These are phyloP conservation scores for Sarocladium oryzae DNA, from an alignment of 2,329 filamentous ascomycete genomes.

Conservation along the genomic window DNA sequence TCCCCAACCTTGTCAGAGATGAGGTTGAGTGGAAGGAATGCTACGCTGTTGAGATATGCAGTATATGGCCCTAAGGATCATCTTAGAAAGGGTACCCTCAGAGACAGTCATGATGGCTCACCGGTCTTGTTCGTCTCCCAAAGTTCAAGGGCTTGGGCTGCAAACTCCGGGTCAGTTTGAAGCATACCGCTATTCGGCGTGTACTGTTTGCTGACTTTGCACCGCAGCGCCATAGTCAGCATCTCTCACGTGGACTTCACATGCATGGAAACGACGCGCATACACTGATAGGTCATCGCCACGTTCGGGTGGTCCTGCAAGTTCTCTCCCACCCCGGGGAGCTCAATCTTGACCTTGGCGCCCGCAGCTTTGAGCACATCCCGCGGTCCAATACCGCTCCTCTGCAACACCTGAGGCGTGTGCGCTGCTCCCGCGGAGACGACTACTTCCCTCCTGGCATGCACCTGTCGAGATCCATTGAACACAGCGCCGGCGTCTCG, in stretches of 20 bases:
- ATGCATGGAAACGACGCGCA: too few species aligned
- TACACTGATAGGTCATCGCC: conserved; percentile 16
- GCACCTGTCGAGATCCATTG: conserved; percentile 7
- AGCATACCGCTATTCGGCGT: conserved; percentile 17
- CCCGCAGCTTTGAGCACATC: conserved; percentile 29
- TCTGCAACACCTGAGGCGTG: conserved; percentile 36
- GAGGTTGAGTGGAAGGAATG: conserved; percentile 16
- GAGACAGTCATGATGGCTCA: background rate
- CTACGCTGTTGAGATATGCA: conserved; percentile 14
- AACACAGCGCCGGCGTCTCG: conserved; percentile 12
- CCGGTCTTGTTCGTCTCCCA: conserved; percentile 13
- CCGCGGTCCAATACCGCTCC: conserved; percentile 33
- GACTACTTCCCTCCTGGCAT: conserved; percentile 31
- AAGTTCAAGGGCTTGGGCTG: conserved; percentile 11
- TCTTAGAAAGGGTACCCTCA: background rate
- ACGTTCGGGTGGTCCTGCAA: conserved; percentile 41
- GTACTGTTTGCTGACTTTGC: conserved; percentile 14
- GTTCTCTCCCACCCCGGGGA: conserved; percentile 57
- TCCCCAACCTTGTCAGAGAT: conserved; percentile 14
- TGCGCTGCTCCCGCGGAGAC: conserved; percentile 35
- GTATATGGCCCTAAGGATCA: conserved; percentile 13
- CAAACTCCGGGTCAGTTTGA: conserved; percentile 13
- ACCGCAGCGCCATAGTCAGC: background rate
- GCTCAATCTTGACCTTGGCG: conserved; percentile 46
- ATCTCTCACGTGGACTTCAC: too few species aligned